Conservation (phyloP, 2,329 filamentous ascomycete genomes). For the Ambrosiella xylebori region DNA sequence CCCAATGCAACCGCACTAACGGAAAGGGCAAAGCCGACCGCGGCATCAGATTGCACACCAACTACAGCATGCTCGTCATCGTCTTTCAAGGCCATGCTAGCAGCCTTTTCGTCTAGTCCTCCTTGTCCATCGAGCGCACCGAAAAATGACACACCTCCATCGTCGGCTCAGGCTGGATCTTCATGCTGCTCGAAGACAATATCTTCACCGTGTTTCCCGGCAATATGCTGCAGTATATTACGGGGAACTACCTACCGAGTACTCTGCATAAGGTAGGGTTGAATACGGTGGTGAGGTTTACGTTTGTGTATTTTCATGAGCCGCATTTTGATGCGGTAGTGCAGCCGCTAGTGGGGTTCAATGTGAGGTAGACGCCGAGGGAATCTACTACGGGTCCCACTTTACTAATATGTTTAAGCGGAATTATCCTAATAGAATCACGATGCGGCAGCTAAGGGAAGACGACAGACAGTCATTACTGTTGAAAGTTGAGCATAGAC, state of each 20-base stretch:
- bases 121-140: slow-evolving; percentile 22
- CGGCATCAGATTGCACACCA: slow-evolving; percentile 34
- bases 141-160: slow-evolving; percentile 30
- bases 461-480: slow-evolving; percentile 20
- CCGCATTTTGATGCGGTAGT: slow-evolving; percentile 30
- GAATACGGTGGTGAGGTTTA: slow-evolving; percentile 29
- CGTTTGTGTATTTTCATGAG: slow-evolving; percentile 35
- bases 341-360: slow-evolving; percentile 25
- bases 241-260: slow-evolving; percentile 27
- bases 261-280: slow-evolving; percentile 34
- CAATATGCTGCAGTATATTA: slow-evolving; percentile 36
- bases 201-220: slow-evolving; percentile 34
- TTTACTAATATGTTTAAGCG: slow-evolving; percentile 35
- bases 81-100: slow-evolving; percentile 33
- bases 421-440: slow-evolving; percentile 31
- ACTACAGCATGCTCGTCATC: slow-evolving; percentile 34
- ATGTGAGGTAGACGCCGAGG: slow-evolving; percentile 19
- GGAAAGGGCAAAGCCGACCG: slow-evolving; percentile 32
- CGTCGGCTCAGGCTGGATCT: slow-evolving; percentile 29
- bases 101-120: slow-evolving; percentile 29
- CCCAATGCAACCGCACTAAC: slow-evolving; percentile 22
- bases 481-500: slow-evolving; percentile 16
- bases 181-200: slow-evolving; percentile 27
- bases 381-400: slow-evolving; percentile 33
- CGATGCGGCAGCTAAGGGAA: slow-evolving; percentile 22